A percentile compares a stretch with the other conserved stretches of the same genome.
These are phyloP conservation scores for Vigna unguiculata DNA, from an alignment of 306 rosid species.

Conservation along the genomic window DNA sequence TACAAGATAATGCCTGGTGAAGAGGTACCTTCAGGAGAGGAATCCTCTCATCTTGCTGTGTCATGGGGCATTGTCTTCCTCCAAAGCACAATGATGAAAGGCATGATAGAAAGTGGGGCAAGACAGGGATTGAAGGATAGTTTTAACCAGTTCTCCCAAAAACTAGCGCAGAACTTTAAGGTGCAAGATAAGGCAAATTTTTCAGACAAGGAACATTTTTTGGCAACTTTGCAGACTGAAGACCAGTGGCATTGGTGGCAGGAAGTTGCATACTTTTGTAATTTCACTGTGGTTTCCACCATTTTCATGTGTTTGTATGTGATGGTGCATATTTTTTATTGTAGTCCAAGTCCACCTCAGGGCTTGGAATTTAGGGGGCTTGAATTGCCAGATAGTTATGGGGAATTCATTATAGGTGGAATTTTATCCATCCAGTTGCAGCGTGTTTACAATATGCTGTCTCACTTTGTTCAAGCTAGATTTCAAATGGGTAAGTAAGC, in stretches of 20 bases:
- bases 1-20: constrained; percentile 80
- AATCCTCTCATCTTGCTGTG: constrained; percentile 64
- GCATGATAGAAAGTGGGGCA: constrained; percentile 78
- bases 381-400: constrained; percentile 87
- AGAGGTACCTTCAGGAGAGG: constrained; percentile 62
- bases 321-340: constrained; percentile 65
- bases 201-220: constrained; percentile 59
- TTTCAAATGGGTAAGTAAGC: constrained; percentile 75
- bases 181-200: constrained; percentile 48
- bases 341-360: constrained; percentile 55
- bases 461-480: constrained; percentile 79
- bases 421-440: constrained; percentile 65
- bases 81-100: constrained; percentile 82
- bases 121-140: constrained; percentile 81
- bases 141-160: constrained; percentile 58
- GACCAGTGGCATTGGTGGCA: constrained; percentile 66
- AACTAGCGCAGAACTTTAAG: constrained; percentile 62
- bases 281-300: constrained; percentile 66
- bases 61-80: constrained; percentile 79
- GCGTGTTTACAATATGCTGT: constrained; percentile 69
- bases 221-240: constrained; percentile 61
- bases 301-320: constrained; percentile 60
- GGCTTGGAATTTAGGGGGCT: constrained; percentile 83
- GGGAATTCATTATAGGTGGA: constrained; percentile 78
- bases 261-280: constrained; percentile 71